Evolutionary conservation across 805 yeast species (phyloP).

Genomic region (Zygosaccharomyces bailii): DNA sequence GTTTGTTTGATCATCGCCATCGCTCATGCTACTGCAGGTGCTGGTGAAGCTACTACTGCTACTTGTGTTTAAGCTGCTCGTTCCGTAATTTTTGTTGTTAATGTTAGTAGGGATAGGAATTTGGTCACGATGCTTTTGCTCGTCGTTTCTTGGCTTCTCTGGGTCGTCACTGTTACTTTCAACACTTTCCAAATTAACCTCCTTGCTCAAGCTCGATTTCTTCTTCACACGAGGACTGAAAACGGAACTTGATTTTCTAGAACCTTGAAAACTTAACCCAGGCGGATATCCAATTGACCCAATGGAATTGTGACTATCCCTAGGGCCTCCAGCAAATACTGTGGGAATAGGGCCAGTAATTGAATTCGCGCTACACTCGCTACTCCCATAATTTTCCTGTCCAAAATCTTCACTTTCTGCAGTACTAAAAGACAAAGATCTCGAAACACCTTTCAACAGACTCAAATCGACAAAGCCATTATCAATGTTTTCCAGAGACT

Average conservation of each 20-base stretch:
- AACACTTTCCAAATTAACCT: slow-evolving; percentile 15
- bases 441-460: slow-evolving; percentile 47
- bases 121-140: neutral
- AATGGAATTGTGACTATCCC: slow-evolving; percentile 26
- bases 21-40: slow-evolving; percentile 7
- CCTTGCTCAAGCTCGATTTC: slow-evolving; percentile 28
- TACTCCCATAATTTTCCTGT: slow-evolving; percentile 6
- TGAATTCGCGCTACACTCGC: slow-evolving; percentile 2
- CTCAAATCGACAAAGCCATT: slow-evolving; percentile 61
- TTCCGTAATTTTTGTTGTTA: neutral
- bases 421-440: slow-evolving; percentile 30
- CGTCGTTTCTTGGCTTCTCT: neutral
- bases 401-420: slow-evolving; percentile 27
- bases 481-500: slow-evolving; percentile 56
- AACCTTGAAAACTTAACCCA: slow-evolving; percentile 10
- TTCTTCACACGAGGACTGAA: slow-evolving; percentile 18
- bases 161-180: slow-evolving; percentile 3
- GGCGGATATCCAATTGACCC: slow-evolving; percentile 23
- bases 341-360: slow-evolving; percentile 16
- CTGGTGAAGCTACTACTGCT: slow-evolving; percentile 9
- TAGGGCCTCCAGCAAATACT: slow-evolving; percentile 28
- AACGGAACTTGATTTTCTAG: slow-evolving; percentile 11
- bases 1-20: slow-evolving; percentile 6
- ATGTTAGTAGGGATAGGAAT: neutral
- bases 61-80: slow-evolving; percentile 3